A percentile compares a stretch with the other conserved stretches of the same genome.
phyloP scores from a whole-genome alignment of 192 early-diverging fungal species.

The Gaertneriomyces semiglobifer region DNA sequence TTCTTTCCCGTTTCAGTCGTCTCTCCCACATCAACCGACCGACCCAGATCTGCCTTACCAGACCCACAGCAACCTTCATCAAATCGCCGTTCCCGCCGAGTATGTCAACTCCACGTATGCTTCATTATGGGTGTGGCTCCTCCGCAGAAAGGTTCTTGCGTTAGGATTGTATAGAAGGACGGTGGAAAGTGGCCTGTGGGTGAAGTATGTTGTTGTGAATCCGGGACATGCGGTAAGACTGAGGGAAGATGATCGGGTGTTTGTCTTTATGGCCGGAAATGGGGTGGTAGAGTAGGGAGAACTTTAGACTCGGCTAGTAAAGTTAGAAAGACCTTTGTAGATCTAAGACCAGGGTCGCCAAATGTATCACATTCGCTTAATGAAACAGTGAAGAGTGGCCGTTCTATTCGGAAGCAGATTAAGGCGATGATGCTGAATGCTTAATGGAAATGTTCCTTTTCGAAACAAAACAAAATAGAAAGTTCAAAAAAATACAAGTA shows the following conservation, averaged over 20 bases:
- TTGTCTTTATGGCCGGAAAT: slow-evolving; percentile 38
- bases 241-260: slow-evolving; percentile 57
- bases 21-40: background rate
- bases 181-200: slow-evolving; percentile 48
- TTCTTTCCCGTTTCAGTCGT: slow-evolving; percentile 8
- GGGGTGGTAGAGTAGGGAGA: too few relatives aligned
- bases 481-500: too few relatives aligned
- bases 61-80: slow-evolving; percentile 38
- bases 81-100: slow-evolving; percentile 46
- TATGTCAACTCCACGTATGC: slow-evolving; percentile 47
- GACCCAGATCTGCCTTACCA: slow-evolving; percentile 26
- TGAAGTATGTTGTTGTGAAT: slow-evolving; percentile 61
- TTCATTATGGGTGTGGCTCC: slow-evolving; percentile 47
- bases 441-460: too few relatives aligned
- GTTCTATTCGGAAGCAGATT: too few relatives aligned
- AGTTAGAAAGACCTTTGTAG: too few relatives aligned
- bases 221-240: slow-evolving; percentile 48
- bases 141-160: slow-evolving; percentile 47
- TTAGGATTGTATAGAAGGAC: slow-evolving; percentile 65
- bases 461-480: too few relatives aligned
- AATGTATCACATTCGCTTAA: too few relatives aligned
- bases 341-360: too few relatives aligned
- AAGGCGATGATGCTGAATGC: too few relatives aligned
- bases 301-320: too few relatives aligned
- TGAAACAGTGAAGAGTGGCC: too few relatives aligned